These are phyloP conservation scores for Trypanosoma theileri DNA, from an alignment of 208 protist species.

Conservation along the genomic window DNA sequence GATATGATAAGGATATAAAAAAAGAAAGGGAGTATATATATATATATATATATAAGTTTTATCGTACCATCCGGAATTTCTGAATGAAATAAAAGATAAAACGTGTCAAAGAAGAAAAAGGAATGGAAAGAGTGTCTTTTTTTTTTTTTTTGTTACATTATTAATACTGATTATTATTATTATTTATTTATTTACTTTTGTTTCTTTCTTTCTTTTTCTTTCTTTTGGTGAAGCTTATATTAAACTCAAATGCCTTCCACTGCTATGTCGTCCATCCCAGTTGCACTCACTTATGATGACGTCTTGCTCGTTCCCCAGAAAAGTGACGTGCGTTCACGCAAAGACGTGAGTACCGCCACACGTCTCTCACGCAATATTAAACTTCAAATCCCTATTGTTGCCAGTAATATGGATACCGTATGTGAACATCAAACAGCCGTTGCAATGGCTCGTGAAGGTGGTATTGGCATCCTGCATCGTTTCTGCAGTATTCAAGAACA, in stretches of 20 bases:
- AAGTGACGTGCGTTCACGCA: constrained; percentile 69
- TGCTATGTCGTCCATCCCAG: constrained; percentile 37
- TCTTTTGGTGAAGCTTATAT: neutral
- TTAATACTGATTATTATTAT: no score
- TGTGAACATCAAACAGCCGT: constrained; percentile 88
- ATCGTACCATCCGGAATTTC: no score
- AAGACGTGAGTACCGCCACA: constrained; percentile 61
- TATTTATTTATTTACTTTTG: constrained; percentile 2
- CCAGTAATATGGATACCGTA: constrained; percentile 93
- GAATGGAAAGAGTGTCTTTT: no score
- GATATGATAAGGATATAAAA: no score
- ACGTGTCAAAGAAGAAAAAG: no score
- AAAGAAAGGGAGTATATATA: no score
- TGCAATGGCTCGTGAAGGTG: constrained; percentile 85
- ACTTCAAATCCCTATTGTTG: constrained; percentile 83
- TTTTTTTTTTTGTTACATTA: no score
- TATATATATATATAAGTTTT: no score
- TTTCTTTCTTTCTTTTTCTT: no score
- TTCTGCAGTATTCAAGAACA: constrained; percentile 89
- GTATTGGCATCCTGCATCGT: constrained; percentile 89
- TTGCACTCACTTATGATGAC: constrained; percentile 88
- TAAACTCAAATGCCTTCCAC: constrained; percentile 23
- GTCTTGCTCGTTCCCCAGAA: constrained; percentile 87
- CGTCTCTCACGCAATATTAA: constrained; percentile 71
- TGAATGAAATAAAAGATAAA: no score